Evolutionary conservation across 805 yeast species (phyloP).

Genomic region (Starmerella davenportii): DNA sequence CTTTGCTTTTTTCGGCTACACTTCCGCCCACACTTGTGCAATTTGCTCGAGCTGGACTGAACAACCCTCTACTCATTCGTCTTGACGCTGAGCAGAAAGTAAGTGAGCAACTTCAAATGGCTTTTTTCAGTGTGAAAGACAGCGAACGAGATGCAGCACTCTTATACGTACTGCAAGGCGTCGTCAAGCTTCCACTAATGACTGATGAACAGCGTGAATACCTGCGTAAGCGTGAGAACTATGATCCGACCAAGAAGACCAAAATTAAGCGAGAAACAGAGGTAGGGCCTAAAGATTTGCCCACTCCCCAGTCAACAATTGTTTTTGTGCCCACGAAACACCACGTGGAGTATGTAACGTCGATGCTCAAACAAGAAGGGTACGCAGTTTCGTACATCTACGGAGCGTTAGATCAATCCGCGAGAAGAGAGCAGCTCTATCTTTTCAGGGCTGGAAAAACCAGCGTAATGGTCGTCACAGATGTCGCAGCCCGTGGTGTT

Average conservation of each 20-base stretch:
- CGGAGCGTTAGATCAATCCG: slow-evolving; percentile 88
- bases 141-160: slow-evolving; percentile 82
- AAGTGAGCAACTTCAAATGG: slow-evolving; percentile 80
- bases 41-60: slow-evolving; percentile 91
- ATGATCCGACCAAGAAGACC: slow-evolving; percentile 26
- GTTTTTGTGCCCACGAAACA: slow-evolving; percentile 93
- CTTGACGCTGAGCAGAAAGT: slow-evolving; percentile 84
- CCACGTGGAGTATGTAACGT: slow-evolving; percentile 82
- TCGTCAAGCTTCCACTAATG: slow-evolving; percentile 69
- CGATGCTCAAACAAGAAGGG: slow-evolving; percentile 55
- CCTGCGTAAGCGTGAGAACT: slow-evolving; percentile 33
- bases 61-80: slow-evolving; percentile 81
- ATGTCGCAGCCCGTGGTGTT: slow-evolving; percentile 88
- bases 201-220: slow-evolving; percentile 46
- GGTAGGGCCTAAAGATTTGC: slow-evolving; percentile 68
- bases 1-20: slow-evolving; percentile 84
- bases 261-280: slow-evolving; percentile 33
- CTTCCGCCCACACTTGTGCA: slow-evolving; percentile 82
- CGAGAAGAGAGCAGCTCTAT: slow-evolving; percentile 73
- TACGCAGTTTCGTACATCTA: slow-evolving; percentile 78
- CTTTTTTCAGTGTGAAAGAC: slow-evolving; percentile 60
- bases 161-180: slow-evolving; percentile 57
- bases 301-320: slow-evolving; percentile 73
- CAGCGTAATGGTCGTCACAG: slow-evolving; percentile 83
- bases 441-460: slow-evolving; percentile 75